Percentiles rank a stretch among this genome's conserved stretches.
Evolutionary conservation across 2,329 filamentous ascomycete genomes (phyloP).

Genomic region (Fusarium piperis): DNA sequence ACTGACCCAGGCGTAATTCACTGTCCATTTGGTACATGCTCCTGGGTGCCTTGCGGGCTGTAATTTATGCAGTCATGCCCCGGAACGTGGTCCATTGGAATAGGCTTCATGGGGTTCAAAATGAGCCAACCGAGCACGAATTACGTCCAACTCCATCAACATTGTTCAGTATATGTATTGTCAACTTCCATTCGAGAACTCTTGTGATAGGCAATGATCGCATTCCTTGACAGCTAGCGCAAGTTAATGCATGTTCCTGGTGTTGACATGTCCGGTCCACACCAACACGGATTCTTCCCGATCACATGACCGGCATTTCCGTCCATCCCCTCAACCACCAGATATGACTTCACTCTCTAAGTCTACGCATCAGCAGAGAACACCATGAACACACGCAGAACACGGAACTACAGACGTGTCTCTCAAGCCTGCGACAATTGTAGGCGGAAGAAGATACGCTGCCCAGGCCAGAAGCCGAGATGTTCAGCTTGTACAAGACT

Average conservation of each 20-base stretch:
- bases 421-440: background rate
- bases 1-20: background rate
- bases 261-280: background rate
- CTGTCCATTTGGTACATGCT: background rate
- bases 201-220: background rate
- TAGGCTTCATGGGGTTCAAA: background rate
- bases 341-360: background rate
- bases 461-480: constrained; percentile 21
- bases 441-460: constrained; percentile 29
- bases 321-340: background rate
- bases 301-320: background rate
- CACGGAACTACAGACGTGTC: background rate
- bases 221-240: background rate
- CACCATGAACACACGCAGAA: background rate
- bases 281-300: background rate
- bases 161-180: background rate
- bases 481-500: constrained; percentile 27
- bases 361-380: background rate
- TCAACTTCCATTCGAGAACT: background rate
- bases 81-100: no score
- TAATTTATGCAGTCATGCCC: background rate
- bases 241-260: background rate
- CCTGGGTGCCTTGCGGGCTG: background rate
- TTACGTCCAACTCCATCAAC: background rate
- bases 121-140: background rate